Conservation (phyloP, 1,139 yeast genomes). For the Zygosaccharomyces pseudobailii region DNA sequence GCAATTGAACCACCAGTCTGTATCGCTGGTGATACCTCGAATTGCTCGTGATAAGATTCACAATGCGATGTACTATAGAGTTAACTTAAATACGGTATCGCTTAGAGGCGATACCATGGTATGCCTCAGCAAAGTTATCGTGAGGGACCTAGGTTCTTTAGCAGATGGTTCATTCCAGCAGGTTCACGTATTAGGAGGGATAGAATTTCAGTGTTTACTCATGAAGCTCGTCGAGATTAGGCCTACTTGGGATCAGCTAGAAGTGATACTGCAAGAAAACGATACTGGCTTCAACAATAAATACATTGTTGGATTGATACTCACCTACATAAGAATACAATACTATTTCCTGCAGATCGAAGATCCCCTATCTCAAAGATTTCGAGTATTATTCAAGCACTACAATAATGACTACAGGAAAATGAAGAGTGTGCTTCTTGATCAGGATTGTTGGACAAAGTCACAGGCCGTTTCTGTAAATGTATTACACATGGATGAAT, state of each 20-base stretch:
- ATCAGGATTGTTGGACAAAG: slow-evolving; percentile 29
- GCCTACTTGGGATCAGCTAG: slow-evolving; percentile 30
- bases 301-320: slow-evolving; percentile 28
- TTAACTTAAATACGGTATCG: slow-evolving; percentile 22
- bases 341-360: slow-evolving; percentile 22
- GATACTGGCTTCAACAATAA: slow-evolving; percentile 23
- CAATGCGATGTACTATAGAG: slow-evolving; percentile 29
- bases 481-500: slow-evolving; percentile 29
- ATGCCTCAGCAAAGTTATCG: slow-evolving; percentile 18
- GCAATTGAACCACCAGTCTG: slow-evolving; percentile 32
- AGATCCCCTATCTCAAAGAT: slow-evolving; percentile 8
- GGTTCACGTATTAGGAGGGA: slow-evolving; percentile 27
- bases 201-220: slow-evolving; percentile 31
- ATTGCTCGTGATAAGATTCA: slow-evolving; percentile 30
- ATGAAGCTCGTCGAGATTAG: slow-evolving; percentile 33
- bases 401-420: slow-evolving; percentile 29
- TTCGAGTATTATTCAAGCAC: slow-evolving; percentile 15
- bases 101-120: slow-evolving; percentile 30
- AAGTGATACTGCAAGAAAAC: slow-evolving; percentile 16
- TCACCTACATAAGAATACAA: slow-evolving; percentile 30
- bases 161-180: slow-evolving; percentile 15
- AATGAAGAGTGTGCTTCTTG: slow-evolving; percentile 24
- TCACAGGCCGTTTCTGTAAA: slow-evolving; percentile 19
- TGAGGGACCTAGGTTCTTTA: slow-evolving; percentile 28
- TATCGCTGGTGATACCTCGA: slow-evolving; percentile 33